Evolutionary conservation across 768 basidiomycete species (phyloP), one percentile per base, ranked within the genome.

Genomic region (Symmetrospora coprosmae): DNA sequence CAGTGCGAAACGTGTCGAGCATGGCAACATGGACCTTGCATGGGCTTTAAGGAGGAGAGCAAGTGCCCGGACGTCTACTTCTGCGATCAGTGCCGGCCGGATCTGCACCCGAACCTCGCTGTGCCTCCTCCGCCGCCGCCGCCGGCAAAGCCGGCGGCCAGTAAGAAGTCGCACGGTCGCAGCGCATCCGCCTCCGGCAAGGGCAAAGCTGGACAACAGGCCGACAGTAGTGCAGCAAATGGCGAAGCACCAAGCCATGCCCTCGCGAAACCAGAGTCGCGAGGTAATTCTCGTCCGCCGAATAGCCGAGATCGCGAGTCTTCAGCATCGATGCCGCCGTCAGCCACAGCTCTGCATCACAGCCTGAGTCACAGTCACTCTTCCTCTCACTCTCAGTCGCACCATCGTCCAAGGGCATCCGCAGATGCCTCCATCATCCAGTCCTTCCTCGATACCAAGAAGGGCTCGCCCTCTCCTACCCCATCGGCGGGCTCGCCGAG

Each of bases 21-120:
- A 56, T 99, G 92, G 92, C 92, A 99, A 74, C 92, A 99, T 71
- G 90, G 90, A 2, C 78, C 83, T 9, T 99, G 94, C 75, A 88
- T 99, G 82, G 92, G 90, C 39, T 86, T 86, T 31, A 72, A 72
- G 67, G 70, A 68, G 72, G 82, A 86, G 66, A 80, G 80, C 85
- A 40, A 81, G 80, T 69, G 78, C 80, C 71, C 61, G 13, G 80
- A 80, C 65, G 84, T 88, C 72, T 97, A 97, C 73, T 90, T 83
- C 67, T 99, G 94, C 74, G 94, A 99, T 73, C 75, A 80, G 65
- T 99, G 94, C 74, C 80, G 81, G 66, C 91, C 94, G 9, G 86
- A 87, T 55, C 75, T 86, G 50, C 91, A 96, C 71, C 65, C 65
- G 4, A 67, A 30, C 46, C 60, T 53, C 21, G 16, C 19, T 13